phyloP scores from a whole-genome alignment of 2,329 filamentous ascomycete genomes.

The Cladosporium sp. region DNA sequence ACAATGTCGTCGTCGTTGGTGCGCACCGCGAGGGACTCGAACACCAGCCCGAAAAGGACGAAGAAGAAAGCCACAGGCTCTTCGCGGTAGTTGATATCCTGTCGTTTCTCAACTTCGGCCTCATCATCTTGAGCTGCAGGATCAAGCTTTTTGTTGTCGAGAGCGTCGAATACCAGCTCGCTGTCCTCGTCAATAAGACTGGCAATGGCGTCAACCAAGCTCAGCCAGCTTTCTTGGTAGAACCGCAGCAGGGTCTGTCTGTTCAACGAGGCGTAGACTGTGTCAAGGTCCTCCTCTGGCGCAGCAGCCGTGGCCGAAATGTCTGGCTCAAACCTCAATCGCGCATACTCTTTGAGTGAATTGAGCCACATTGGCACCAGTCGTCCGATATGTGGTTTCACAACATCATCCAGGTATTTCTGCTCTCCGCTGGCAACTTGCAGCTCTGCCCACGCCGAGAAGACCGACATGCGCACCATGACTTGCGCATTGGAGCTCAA shows the following conservation, averaged over 20 bases:
- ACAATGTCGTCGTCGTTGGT: constrained; percentile 51
- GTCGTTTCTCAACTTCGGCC: constrained; percentile 31
- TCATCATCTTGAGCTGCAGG: constrained; percentile 15
- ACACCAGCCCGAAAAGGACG: constrained; percentile 91
- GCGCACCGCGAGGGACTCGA: constrained; percentile 87
- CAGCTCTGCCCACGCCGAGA: constrained; percentile 94
- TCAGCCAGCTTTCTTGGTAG: constrained; percentile 96
- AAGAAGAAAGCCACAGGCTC: constrained; percentile 99
- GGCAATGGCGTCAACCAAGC: constrained; percentile 93
- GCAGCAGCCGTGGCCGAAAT: constrained; percentile 86
- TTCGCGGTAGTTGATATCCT: constrained; percentile 94
- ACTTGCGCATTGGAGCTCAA: constrained; percentile 94
- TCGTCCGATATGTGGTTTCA: constrained; percentile 84
- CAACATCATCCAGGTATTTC: constrained; percentile 78
- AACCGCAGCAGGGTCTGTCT: constrained; percentile 90
- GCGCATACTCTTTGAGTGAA: constrained; percentile 88
- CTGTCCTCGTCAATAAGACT: constrained; percentile 97
- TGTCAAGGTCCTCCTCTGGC: constrained; percentile 73
- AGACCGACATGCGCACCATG: constrained; percentile 97
- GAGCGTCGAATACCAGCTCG: constrained; percentile 92
- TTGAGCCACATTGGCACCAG: constrained; percentile 92
- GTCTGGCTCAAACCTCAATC: constrained; percentile 90
- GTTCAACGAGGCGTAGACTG: constrained; percentile 91
- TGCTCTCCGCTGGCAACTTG: constrained; percentile 95
- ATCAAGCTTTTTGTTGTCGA: constrained; percentile 67